Conservation (phyloP, 1,139 yeast species). For the Magnusiomyces magnusii region DNA sequence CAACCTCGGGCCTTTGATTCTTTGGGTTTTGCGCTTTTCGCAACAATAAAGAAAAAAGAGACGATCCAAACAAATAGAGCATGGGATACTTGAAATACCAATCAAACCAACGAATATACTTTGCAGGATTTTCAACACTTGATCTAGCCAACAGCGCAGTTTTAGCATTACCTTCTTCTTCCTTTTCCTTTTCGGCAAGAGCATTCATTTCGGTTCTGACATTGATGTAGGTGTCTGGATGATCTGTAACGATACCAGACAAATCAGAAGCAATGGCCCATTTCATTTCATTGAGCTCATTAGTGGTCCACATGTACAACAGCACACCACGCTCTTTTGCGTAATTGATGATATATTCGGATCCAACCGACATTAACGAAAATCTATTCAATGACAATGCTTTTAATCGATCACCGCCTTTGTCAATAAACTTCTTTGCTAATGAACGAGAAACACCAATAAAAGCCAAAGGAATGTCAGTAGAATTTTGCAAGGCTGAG, state of each 20-base stretch:
- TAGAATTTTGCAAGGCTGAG: slow-evolving; percentile 39
- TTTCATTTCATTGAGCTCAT: slow-evolving; percentile 39
- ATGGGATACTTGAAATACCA: background rate
- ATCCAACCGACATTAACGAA: slow-evolving; percentile 27
- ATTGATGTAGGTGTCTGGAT: slow-evolving; percentile 37
- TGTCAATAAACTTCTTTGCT: slow-evolving; percentile 32
- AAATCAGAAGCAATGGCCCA: slow-evolving; percentile 43
- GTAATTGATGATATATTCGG: slow-evolving; percentile 33
- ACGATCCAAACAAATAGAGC: background rate
- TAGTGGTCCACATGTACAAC: slow-evolving; percentile 80
- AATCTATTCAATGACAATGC: slow-evolving; percentile 35
- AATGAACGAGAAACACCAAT: slow-evolving; percentile 43
- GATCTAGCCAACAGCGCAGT: background rate
- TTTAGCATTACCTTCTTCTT: background rate
- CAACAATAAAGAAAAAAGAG: background rate
- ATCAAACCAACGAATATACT: background rate
- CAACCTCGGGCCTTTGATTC: background rate
- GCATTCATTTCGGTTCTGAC: background rate
- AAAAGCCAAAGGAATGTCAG: slow-evolving; percentile 43
- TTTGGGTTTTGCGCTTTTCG: background rate
- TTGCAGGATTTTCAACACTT: background rate
- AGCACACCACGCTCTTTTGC: slow-evolving; percentile 41
- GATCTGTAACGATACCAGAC: slow-evolving; percentile 58
- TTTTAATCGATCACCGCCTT: slow-evolving; percentile 6
- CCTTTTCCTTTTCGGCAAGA: background rate